Base-by-base conservation (phyloP, 345 rosid species). In the Barbarea vulgaris region DNA sequence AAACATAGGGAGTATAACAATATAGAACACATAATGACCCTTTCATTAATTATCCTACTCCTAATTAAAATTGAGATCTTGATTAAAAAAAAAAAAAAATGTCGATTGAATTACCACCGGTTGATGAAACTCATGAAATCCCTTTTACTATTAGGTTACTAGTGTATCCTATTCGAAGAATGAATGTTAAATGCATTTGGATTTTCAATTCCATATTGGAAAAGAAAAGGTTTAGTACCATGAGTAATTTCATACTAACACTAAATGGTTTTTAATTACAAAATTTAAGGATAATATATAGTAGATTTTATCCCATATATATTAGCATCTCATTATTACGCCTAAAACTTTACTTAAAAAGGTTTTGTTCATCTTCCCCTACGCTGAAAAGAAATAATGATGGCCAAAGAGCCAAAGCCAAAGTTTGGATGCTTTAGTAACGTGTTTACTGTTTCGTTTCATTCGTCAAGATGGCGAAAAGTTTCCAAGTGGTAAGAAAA, bases 151-250 rank as follows among this genome's bases (percentile, higher is more conserved):
- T 28, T 7, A 50, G 51, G 64, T 73, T 53, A 52, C 46, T 72
- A 3, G 19, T 25, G 17, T 9, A 44, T 34, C 4, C 1, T 33
- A n/a, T 66, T 33, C n/a, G 56, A 24, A 17, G 5, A 46, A 36
- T 4, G 17, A 14, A 73, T 19, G 18, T 73, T 42, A 21, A 28
- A 74, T 65, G 22, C 31, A 65, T 57, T 9, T 18, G 42, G 72
- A 53, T 44, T 66, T 74, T 44, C 64, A 22, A 74, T 56, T 66
- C 67, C 52, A 36, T 9, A 56, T 56, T 47, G 78, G 59, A 56
- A 74, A 74, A 66, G 8, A 13, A 34, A 48, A 66, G 9, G 4
- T n/a, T 1, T 24, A 24, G 2, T 27, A 28, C 6, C 30, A 28
- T 28, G 4, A 28, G 25, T 24, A 24, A 24, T 24, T 24, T 24